phyloP scores from a whole-genome alignment of 352 stramenopile species.

The Elongisporangium undulatum region DNA sequence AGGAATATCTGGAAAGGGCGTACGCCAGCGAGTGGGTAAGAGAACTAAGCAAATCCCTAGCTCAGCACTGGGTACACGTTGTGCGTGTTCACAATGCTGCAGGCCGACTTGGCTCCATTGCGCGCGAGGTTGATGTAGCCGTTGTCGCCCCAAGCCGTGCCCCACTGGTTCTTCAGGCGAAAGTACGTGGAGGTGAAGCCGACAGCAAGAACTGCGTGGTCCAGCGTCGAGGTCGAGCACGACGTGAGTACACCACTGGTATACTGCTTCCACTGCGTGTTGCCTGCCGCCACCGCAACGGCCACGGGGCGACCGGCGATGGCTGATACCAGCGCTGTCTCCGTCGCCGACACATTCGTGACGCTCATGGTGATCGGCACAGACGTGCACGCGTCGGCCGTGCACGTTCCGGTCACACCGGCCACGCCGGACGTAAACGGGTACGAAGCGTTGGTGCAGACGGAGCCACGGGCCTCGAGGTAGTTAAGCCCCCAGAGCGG shows the following conservation, averaged over 20 bases:
- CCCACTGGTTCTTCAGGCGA: constrained; percentile 99
- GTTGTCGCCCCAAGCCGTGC: constrained; percentile 87
- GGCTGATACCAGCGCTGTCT: not conserved
- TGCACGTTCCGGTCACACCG: not conserved
- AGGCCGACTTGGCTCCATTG: too few species aligned
- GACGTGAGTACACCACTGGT: constrained; percentile 86
- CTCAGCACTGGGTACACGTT: too few species aligned
- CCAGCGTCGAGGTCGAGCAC: constrained; percentile 84
- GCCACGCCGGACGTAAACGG: not conserved
- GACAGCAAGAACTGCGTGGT: constrained; percentile 97
- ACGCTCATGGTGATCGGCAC: not conserved
- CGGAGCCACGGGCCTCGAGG: not conserved
- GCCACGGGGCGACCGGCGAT: not conserved
- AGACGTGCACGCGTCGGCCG: not conserved
- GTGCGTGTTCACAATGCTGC: too few species aligned
- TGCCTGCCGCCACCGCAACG: constrained; percentile 93
- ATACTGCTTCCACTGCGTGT: constrained; percentile 98
- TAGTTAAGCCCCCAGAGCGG: not conserved
- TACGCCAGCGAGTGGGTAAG: too few species aligned
- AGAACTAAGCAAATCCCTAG: too few species aligned
- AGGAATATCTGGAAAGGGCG: too few species aligned
- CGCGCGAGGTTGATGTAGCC: constrained; percentile 93
- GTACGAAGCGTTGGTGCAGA: constrained; percentile 1
- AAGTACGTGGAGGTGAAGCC: constrained; percentile 93
- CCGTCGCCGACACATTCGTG: not conserved